Evolutionary conservation across 2,329 filamentous ascomycete genomes (phyloP).

Genomic region (Fusarium sp.): DNA sequence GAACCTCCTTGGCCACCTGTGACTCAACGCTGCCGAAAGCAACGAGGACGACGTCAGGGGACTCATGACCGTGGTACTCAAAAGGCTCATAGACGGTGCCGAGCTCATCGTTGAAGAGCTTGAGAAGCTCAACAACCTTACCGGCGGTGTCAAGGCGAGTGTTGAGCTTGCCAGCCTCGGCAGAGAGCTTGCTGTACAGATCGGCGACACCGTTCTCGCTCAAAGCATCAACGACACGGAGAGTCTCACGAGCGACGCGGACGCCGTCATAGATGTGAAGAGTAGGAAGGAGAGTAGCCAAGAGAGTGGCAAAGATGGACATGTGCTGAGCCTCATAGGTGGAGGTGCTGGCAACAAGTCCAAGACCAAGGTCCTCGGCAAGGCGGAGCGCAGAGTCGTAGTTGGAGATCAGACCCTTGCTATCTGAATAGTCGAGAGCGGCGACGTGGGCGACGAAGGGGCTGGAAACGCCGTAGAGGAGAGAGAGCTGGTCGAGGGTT

Average conservation of each 20-base stretch:
- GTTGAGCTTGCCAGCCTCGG: constrained; percentile 68
- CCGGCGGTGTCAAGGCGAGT: constrained; percentile 78
- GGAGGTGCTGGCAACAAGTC: constrained; percentile 84
- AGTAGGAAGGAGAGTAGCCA: constrained; percentile 81
- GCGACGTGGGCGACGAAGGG: constrained; percentile 93
- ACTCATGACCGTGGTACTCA: constrained; percentile 88
- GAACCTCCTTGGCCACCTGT: constrained; percentile 84
- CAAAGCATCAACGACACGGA: constrained; percentile 83
- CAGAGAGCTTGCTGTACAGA: constrained; percentile 72
- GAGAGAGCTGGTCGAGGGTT: constrained; percentile 89
- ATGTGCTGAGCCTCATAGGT: constrained; percentile 96
- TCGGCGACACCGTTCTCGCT: constrained; percentile 75
- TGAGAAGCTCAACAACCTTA: constrained; percentile 75
- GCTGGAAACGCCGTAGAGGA: constrained; percentile 90
- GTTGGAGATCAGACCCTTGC: constrained; percentile 81
- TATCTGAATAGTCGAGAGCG: constrained; percentile 82
- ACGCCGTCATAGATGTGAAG: constrained; percentile 91
- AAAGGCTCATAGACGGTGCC: constrained; percentile 94
- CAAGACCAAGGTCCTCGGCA: constrained; percentile 90
- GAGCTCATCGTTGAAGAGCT: constrained; percentile 86
- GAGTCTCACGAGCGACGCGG: constrained; percentile 81
- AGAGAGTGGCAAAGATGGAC: constrained; percentile 84
- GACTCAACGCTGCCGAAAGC: constrained; percentile 93
- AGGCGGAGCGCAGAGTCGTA: constrained; percentile 83
- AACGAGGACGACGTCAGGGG: constrained; percentile 84